phyloP scores from a whole-genome alignment of 2,329 filamentous ascomycete genomes.

The Penicillium concentricum region DNA sequence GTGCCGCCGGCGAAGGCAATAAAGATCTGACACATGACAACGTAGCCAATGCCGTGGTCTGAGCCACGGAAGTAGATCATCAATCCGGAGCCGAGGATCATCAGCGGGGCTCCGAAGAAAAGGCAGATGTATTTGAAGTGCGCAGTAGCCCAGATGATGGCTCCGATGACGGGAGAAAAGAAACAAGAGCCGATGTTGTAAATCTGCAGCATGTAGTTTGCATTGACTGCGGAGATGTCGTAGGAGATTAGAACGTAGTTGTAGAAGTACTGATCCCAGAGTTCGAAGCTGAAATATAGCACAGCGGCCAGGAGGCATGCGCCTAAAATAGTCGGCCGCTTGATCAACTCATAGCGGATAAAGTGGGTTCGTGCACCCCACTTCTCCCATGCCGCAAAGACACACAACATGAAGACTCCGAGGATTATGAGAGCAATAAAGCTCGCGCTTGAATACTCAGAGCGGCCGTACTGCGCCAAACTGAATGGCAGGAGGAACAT shows the following conservation, averaged over 20 bases:
- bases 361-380: slow-evolving; percentile 54
- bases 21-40: slow-evolving; percentile 58
- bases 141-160: slow-evolving; percentile 50
- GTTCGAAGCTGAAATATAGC: slow-evolving; percentile 52
- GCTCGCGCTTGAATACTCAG: slow-evolving; percentile 46
- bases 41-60: slow-evolving; percentile 48
- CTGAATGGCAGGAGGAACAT: slow-evolving; percentile 67
- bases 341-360: slow-evolving; percentile 54
- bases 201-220: slow-evolving; percentile 51
- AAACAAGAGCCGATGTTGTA: slow-evolving; percentile 58
- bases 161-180: slow-evolving; percentile 50
- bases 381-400: slow-evolving; percentile 57
- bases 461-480: slow-evolving; percentile 44
- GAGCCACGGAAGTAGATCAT: slow-evolving; percentile 58
- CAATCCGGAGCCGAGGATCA: slow-evolving; percentile 53
- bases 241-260: slow-evolving; percentile 57
- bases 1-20: slow-evolving; percentile 56
- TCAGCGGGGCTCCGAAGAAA: slow-evolving; percentile 53
- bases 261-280: slow-evolving; percentile 56
- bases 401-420: slow-evolving; percentile 53
- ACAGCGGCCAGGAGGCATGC: slow-evolving; percentile 51
- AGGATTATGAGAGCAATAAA: slow-evolving; percentile 55
- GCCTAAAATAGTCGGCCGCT: slow-evolving; percentile 51
- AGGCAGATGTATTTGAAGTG: slow-evolving; percentile 54
- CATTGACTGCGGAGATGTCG: slow-evolving; percentile 41